Conservation (phyloP, 768 basidiomycete genomes). For the Termitomyces sp. region DNA sequence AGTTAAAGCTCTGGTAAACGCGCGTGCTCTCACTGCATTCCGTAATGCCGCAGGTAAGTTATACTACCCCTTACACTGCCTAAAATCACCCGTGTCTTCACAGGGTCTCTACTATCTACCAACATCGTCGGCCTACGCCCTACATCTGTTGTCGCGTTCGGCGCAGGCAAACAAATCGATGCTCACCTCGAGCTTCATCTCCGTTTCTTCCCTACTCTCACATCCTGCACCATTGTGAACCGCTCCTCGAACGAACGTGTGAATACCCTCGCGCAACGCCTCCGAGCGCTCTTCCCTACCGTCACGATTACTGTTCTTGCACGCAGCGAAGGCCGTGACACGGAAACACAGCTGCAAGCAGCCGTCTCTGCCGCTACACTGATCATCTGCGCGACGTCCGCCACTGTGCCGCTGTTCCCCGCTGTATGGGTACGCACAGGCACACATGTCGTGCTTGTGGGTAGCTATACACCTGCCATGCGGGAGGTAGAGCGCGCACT, state of each 20-base stretch:
- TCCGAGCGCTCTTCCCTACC: slow-evolving; percentile 20
- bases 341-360: slow-evolving; percentile 15
- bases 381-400: slow-evolving; percentile 76
- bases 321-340: not conserved
- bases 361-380: slow-evolving; percentile 42
- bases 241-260: slow-evolving; percentile 51
- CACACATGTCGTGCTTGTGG: slow-evolving; percentile 71
- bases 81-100: not conserved
- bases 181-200: slow-evolving; percentile 63
- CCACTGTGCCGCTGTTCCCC: slow-evolving; percentile 65
- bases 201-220: slow-evolving; percentile 49
- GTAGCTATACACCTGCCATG: slow-evolving; percentile 82
- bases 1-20: slow-evolving; percentile 75
- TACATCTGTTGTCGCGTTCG: slow-evolving; percentile 53
- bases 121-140: slow-evolving; percentile 46
- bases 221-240: slow-evolving; percentile 55
- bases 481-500: slow-evolving; percentile 62
- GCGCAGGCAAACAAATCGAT: slow-evolving; percentile 67
- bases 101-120: slow-evolving; percentile 68
- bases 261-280: slow-evolving; percentile 23
- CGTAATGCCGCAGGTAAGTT: slow-evolving; percentile 72
- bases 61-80: not conserved
- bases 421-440: slow-evolving; percentile 56
- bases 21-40: slow-evolving; percentile 70
- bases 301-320: slow-evolving; percentile 20